A percentile compares a stretch with the other conserved stretches of the same genome.
These are phyloP conservation scores for Suhomyces sp. DNA, from an alignment of 805 yeast genomes.

Conservation along the genomic window DNA sequence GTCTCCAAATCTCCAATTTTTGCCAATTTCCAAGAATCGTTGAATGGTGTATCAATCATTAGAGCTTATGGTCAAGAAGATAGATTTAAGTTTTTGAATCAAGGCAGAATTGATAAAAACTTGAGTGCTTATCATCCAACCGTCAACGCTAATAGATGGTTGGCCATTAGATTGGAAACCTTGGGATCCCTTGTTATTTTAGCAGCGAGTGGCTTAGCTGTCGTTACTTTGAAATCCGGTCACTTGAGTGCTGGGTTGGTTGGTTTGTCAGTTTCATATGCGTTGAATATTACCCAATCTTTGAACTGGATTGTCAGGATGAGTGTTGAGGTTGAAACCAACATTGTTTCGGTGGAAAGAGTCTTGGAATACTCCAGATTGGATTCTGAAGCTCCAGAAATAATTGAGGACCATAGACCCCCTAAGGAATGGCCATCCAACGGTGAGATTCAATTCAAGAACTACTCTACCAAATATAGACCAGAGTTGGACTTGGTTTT, in stretches of 20 bases:
- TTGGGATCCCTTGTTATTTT: constrained; percentile 87
- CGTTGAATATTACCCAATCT: constrained; percentile 88
- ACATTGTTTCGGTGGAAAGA: constrained; percentile 95
- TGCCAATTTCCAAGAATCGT: constrained; percentile 81
- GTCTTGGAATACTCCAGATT: constrained; percentile 82
- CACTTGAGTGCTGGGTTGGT: constrained; percentile 82
- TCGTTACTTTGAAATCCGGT: constrained; percentile 66
- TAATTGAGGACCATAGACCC: constrained; percentile 66
- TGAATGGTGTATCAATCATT: constrained; percentile 71
- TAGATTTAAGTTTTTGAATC: constrained; percentile 63
- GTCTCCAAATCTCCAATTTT: constrained; percentile 76
- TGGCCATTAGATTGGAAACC: constrained; percentile 90
- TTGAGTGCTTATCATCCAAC: constrained; percentile 92
- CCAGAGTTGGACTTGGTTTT: constrained; percentile 44
- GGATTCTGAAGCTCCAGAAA: constrained; percentile 78
- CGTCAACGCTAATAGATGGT: constrained; percentile 93
- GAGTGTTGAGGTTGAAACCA: constrained; percentile 98
- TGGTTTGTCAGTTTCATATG: constrained; percentile 91
- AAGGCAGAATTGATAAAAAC: constrained; percentile 74
- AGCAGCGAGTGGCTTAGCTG: constrained; percentile 79
- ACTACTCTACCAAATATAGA: constrained; percentile 42
- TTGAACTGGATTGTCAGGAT: constrained; percentile 97
- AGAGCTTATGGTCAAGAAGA: constrained; percentile 68
- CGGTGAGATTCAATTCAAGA: constrained; percentile 35
- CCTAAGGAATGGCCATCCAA: constrained; percentile 33